phyloP scores from a whole-genome alignment of 352 stramenopile species.

The Thraustochytrium striatum region DNA sequence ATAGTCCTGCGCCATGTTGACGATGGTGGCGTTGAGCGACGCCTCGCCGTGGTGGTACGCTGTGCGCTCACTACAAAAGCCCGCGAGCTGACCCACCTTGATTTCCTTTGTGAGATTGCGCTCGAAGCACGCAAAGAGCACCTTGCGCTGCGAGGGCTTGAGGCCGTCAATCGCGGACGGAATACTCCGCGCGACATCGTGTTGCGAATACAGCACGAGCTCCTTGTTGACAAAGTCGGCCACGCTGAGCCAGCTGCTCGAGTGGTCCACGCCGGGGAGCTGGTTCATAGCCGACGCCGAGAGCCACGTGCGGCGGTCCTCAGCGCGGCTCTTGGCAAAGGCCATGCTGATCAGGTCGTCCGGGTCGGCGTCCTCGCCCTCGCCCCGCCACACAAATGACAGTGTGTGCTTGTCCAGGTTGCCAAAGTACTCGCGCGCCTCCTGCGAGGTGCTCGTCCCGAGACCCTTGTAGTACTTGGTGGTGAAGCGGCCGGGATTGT shows the following conservation, averaged over 20 bases:
- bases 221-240: constrained; percentile 97
- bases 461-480: constrained; percentile 99
- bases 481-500: constrained; percentile 75
- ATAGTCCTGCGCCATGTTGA: constrained; percentile 98
- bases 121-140: constrained; percentile 72
- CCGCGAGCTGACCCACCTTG: constrained; percentile 98
- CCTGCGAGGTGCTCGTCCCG: constrained; percentile 91
- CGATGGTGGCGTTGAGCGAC: constrained; percentile 94
- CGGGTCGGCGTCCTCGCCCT: constrained; percentile 56
- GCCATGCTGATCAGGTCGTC: constrained; percentile 95
- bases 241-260: constrained; percentile 78
- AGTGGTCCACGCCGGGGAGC: constrained; percentile 85
- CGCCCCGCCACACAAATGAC: constrained; percentile 23
- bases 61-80: constrained; percentile 93
- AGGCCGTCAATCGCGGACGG: constrained; percentile 56
- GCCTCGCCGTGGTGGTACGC: constrained; percentile 98
- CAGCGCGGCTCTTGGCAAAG: constrained; percentile 92
- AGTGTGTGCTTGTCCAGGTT: constrained; percentile 90
- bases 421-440: constrained; percentile 97
- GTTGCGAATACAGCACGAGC: constrained; percentile 95
- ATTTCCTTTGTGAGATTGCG: constrained; percentile 72
- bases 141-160: constrained; percentile 47
- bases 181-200: constrained; percentile 92
- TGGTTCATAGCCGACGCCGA: constrained; percentile 62
- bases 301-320: constrained; percentile 86